phyloP scores from a whole-genome alignment of 805 yeast genomes.

The Metschnikowia aberdeeniae region DNA sequence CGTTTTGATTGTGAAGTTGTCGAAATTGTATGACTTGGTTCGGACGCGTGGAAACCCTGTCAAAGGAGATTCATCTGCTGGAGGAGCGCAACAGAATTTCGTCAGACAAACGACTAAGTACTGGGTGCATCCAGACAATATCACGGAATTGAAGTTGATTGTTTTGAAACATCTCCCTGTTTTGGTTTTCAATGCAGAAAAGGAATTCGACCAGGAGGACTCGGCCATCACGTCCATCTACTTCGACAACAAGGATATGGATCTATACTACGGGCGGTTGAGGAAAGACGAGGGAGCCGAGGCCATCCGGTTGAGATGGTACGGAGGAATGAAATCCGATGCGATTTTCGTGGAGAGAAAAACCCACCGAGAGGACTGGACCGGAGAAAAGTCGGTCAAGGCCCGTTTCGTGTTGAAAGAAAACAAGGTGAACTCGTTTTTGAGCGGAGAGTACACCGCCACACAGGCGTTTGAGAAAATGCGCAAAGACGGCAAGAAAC shows the following conservation, averaged over 20 bases:
- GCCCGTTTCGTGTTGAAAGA: constrained; percentile 94
- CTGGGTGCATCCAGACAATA: constrained; percentile 99
- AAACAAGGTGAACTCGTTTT: constrained; percentile 78
- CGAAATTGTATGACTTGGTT: constrained; percentile 85
- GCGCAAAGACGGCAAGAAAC: constrained; percentile 88
- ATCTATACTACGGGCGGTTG: constrained; percentile 88
- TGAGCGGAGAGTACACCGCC: constrained; percentile 82
- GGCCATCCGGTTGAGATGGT: constrained; percentile 97
- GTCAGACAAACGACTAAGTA: constrained; percentile 98
- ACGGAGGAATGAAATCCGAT: constrained; percentile 94
- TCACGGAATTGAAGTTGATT: constrained; percentile 90
- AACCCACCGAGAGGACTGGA: constrained; percentile 99
- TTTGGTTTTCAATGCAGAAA: constrained; percentile 90
- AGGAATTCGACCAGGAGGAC: constrained; percentile 93
- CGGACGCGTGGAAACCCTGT: constrained; percentile 96
- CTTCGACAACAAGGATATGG: constrained; percentile 86
- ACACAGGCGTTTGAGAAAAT: constrained; percentile 87
- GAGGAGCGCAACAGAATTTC: constrained; percentile 95
- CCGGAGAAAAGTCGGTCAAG: constrained; percentile 98
- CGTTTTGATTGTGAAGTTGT: constrained; percentile 78
- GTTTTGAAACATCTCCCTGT: constrained; percentile 95
- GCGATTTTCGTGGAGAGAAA: constrained; percentile 94
- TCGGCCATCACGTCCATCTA: constrained; percentile 96
- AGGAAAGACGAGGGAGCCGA: constrained; percentile 98
- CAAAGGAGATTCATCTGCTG: constrained; percentile 94